A percentile compares a stretch with the other conserved stretches of the same genome.
These are phyloP conservation scores for Pogostemon cablin DNA, from an alignment of 257 asterid genomes.

Conservation along the genomic window DNA sequence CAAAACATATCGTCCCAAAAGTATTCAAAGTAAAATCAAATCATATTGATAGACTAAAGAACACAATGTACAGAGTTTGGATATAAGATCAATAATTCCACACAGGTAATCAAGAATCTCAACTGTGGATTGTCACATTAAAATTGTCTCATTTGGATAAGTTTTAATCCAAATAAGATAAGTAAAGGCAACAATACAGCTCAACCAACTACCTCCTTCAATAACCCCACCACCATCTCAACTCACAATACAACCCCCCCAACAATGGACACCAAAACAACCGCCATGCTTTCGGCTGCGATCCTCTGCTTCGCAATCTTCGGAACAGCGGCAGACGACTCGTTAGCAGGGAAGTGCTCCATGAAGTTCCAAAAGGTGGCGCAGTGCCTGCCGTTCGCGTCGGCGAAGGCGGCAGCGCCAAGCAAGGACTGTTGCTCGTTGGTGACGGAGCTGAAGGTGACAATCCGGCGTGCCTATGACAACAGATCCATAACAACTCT, in stretches of 20 bases:
- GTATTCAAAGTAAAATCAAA: too few species aligned
- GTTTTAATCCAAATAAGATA: neutral
- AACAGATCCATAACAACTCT: constrained; percentile 74
- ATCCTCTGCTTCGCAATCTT: constrained; percentile 24
- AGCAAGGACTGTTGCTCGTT: constrained; percentile 71
- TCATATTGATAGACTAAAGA: too few species aligned
- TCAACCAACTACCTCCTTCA: constrained; percentile 38
- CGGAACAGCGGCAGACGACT: neutral
- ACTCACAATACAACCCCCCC: neutral
- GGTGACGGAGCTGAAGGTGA: constrained; percentile 50
- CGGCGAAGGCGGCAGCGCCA: constrained; percentile 64
- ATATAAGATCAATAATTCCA: too few species aligned
- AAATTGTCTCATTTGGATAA: constrained; percentile 5
- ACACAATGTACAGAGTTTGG: too few species aligned
- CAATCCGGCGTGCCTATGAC: constrained; percentile 75
- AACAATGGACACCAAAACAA: constrained; percentile 20
- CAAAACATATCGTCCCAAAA: too few species aligned
- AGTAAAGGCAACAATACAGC: neutral
- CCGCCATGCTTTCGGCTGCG: neutral
- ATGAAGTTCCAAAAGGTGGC: constrained; percentile 58
- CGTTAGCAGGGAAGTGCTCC: constrained; percentile 40
- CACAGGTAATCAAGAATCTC: constrained; percentile 9
- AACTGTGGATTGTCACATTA: neutral
- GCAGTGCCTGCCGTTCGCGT: constrained; percentile 63
- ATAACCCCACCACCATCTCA: neutral